Evolutionary conservation across 371 early-diverging fungal species (phyloP).

Genomic region (Mucor mucedo): DNA sequence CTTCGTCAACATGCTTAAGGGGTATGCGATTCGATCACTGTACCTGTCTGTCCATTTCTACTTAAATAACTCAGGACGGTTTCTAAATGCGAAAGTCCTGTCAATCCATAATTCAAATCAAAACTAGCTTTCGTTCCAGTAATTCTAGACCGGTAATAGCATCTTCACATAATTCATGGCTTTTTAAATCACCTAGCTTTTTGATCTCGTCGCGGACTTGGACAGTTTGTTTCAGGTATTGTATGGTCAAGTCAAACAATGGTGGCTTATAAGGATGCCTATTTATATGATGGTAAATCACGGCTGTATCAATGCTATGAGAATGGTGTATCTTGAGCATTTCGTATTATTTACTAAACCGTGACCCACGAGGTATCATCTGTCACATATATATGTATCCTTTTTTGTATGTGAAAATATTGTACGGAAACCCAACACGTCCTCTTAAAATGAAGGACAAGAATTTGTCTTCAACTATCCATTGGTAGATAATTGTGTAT

Average conservation of each 20-base stretch:
- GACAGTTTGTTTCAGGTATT: slow-evolving; percentile 61
- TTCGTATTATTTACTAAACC: slow-evolving; percentile 76
- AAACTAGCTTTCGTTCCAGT: slow-evolving; percentile 53
- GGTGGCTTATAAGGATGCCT: slow-evolving; percentile 63
- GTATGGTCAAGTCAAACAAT: slow-evolving; percentile 59
- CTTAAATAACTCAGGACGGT: slow-evolving; percentile 28
- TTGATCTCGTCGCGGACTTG: slow-evolving; percentile 43
- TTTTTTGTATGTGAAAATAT: slow-evolving; percentile 54
- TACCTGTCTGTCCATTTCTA: slow-evolving; percentile 13
- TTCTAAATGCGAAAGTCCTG: slow-evolving; percentile 27
- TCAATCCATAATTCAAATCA: slow-evolving; percentile 33
- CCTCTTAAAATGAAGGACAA: no score
- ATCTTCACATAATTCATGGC: slow-evolving; percentile 78
- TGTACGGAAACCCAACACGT: slow-evolving; percentile 52
- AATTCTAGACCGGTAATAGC: slow-evolving; percentile 72
- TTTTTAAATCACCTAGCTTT: slow-evolving; percentile 27
- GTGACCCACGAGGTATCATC: slow-evolving; percentile 73
- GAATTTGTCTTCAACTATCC: no score
- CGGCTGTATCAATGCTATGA: slow-evolving; percentile 72
- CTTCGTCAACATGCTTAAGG: slow-evolving; percentile 12
- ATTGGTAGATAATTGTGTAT: no score
- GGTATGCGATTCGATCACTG: slow-evolving; percentile 27
- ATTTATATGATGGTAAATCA: slow-evolving; percentile 64
- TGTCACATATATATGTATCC: slow-evolving; percentile 45
- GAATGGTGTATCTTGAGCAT: slow-evolving; percentile 64